These are phyloP conservation scores for Thermoascus crustaceus DNA, from an alignment of 2,329 filamentous ascomycete species.

Conservation along the genomic window DNA sequence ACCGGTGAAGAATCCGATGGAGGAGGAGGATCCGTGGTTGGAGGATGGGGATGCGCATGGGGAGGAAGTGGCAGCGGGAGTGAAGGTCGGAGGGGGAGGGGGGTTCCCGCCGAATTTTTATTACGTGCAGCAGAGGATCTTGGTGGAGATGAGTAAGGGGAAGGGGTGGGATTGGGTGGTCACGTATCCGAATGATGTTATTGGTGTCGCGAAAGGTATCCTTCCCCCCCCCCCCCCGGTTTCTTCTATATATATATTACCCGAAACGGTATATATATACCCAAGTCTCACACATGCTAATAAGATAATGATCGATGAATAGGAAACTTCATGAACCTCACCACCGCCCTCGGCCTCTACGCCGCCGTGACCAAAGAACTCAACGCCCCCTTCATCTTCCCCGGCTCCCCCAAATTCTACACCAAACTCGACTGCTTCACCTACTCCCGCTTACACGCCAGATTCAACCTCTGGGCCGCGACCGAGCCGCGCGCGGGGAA, in stretches of 20 bases:
- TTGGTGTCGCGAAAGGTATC: conserved; percentile 32
- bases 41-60: too few relatives aligned
- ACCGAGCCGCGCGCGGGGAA: conserved; percentile 23
- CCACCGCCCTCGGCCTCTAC: conserved; percentile 36
- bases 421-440: conserved; percentile 27
- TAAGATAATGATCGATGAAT: too few relatives aligned
- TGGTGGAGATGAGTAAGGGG: conserved; percentile 24
- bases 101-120: conserved; percentile 44
- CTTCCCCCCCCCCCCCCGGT: background rate
- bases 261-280: too few relatives aligned
- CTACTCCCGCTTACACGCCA: conserved; percentile 25
- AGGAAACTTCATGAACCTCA: conserved; percentile 37
- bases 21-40: conserved; percentile 41
- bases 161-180: conserved; percentile 34
- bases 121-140: conserved; percentile 42
- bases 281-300: too few relatives aligned
- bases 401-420: conserved; percentile 26
- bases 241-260: too few relatives aligned
- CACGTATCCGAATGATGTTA: conserved; percentile 40
- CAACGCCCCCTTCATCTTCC: conserved; percentile 25
- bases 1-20: conserved; percentile 40
- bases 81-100: too few relatives aligned
- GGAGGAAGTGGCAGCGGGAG: too few relatives aligned
- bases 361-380: conserved; percentile 22
- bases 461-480: conserved; percentile 31